phyloP scores from a whole-genome alignment of 371 early-diverging fungal genomes.

The Phascolomyces articulosus region DNA sequence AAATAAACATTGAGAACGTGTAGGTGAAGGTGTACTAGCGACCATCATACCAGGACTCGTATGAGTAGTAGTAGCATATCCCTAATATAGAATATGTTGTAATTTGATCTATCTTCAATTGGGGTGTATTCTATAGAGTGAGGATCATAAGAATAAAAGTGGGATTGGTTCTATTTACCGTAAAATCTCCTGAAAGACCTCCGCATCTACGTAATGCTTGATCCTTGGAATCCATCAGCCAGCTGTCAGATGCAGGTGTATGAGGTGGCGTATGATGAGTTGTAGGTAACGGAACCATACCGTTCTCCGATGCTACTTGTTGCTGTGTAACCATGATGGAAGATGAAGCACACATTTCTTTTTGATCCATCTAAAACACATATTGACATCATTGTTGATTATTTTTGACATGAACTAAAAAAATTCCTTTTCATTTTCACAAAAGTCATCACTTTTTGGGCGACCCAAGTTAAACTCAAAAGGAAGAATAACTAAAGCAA shows the following conservation, averaged over 20 bases:
- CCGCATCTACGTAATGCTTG: conserved; percentile 1
- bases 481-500: too few relatives aligned
- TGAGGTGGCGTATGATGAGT: neutral
- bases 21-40: conserved; percentile 15
- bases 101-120: too few relatives aligned
- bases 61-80: neutral
- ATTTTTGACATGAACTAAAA: too few relatives aligned
- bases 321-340: neutral
- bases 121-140: too few relatives aligned
- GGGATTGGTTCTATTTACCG: too few relatives aligned
- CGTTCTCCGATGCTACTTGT: neutral
- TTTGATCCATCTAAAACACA: conserved; percentile 1
- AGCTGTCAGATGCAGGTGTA: conserved; percentile 1
- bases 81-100: too few relatives aligned
- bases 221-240: neutral
- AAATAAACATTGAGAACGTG: conserved; percentile 6
- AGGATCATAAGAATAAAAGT: too few relatives aligned
- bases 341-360: neutral
- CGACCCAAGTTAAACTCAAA: too few relatives aligned
- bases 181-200: conserved; percentile 1
- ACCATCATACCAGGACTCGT: too few relatives aligned
- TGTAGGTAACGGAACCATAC: conserved; percentile 3
- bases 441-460: too few relatives aligned
- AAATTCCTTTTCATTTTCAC: too few relatives aligned
- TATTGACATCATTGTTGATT: too few relatives aligned